Evolutionary conservation across 176 grass and related monocot species (phyloP), one percentile per base, ranked within the genome.

Genomic region (Urochloa ruziziensis): DNA sequence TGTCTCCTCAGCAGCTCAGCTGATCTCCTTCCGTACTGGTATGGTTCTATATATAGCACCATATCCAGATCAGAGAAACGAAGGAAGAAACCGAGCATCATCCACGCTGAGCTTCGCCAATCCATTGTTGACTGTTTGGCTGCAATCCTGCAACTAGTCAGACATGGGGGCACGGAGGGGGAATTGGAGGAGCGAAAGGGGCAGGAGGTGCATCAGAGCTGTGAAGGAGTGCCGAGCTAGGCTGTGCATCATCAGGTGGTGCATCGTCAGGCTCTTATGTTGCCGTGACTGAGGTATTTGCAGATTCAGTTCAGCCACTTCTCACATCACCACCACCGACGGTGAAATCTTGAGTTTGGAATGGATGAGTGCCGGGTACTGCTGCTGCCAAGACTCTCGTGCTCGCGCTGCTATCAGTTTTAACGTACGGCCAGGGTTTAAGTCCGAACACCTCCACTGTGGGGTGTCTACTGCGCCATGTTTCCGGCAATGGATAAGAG

Each of bases 221-320:
- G 33, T 81, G 7, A 68, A 80, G 64, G 78, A 69, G 24, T 40
- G 78, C 64, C 15, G 64, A 17, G 63, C 48, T 2, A 69, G 63
- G 78, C 33, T 81, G 15, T 81, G 25, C 78, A 81, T 81, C 78
- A 56, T 81, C 33, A 47, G 48, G 33, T 81, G 64, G 78, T 81
- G 78, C 63, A 10, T 80, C 78, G 63, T 81, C 47, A 81, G 15
- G 48, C 78, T 81, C 34, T 56, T 81, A 21, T 56, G 62, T 54
- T 81, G 78, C 48, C 78, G 39, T 40, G 78, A 81, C 52, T 81
- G 64, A 80, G 1, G 27, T 73, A 9, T 13, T 7, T 36, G 9
- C 53, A 39, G 35, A 37, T 11, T 60, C 57, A 14, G 57, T 14
- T 14, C 25, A 60, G 53, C 21, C 0, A 21, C 1, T 21, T 52